A percentile compares a stretch with the other conserved stretches of the same genome.
phyloP scores from a whole-genome alignment of 1,139 yeast genomes.

The Meyerozyma sp. region DNA sequence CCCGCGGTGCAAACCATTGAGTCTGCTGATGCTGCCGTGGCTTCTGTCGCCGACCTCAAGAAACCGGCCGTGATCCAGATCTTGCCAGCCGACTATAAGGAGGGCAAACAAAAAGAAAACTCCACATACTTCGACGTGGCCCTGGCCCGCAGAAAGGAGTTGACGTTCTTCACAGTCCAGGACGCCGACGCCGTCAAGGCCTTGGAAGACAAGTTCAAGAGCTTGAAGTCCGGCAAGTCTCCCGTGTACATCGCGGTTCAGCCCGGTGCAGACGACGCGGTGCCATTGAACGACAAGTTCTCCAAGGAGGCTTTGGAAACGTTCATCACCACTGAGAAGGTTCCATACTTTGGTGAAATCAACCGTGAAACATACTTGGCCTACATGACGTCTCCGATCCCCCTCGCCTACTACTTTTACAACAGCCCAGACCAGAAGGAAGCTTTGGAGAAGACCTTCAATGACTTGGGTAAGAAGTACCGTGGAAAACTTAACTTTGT shows the following conservation, averaged over 20 bases:
- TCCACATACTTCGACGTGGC: conserved; percentile 11
- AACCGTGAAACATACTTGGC: conserved; percentile 73
- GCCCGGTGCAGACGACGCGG: background rate
- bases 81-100: conserved; percentile 21
- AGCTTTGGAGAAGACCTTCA: conserved; percentile 46
- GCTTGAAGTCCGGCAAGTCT: background rate
- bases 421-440: conserved; percentile 63
- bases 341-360: conserved; percentile 90
- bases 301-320: conserved; percentile 34
- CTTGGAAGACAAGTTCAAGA: conserved; percentile 4
- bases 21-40: conserved; percentile 45
- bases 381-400: conserved; percentile 68
- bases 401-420: conserved; percentile 87
- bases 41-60: conserved; percentile 39
- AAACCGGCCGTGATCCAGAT: conserved; percentile 55
- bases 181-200: conserved; percentile 28
- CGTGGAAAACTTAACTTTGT: conserved; percentile 86
- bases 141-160: conserved; percentile 31
- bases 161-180: conserved; percentile 53
- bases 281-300: conserved; percentile 8
- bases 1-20: conserved; percentile 67
- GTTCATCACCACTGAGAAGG: conserved; percentile 64
- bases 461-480: conserved; percentile 62
- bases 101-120: background rate
- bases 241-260: background rate